Evolutionary conservation across 257 asterid genomes (phyloP).

Genomic region (Solanum dulcamara): DNA sequence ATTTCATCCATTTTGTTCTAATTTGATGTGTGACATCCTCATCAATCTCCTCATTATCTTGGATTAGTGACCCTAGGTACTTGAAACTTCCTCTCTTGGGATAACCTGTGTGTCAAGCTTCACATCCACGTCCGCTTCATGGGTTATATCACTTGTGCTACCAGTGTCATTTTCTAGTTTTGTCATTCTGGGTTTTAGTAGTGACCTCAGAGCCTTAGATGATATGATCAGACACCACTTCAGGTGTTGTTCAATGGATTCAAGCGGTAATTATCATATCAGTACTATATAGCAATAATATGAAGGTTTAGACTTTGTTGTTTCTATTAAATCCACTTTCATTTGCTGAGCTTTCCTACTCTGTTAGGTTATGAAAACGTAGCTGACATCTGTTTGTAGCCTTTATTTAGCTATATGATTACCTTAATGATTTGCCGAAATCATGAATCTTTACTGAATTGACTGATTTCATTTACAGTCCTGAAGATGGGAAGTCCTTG

Average conservation of each 20-base stretch:
- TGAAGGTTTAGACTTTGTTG: not conserved
- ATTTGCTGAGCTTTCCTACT: not conserved
- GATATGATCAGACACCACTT: not conserved
- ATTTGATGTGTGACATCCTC: not conserved
- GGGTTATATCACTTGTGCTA: not conserved
- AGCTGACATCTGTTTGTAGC: not conserved
- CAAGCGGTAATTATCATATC: not conserved
- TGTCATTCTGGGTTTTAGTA: not conserved
- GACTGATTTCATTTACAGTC: slow-evolving; percentile 28
- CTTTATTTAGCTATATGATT: not conserved
- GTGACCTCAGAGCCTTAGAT: not conserved
- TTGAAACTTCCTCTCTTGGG: not conserved
- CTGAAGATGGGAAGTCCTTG: slow-evolving; percentile 78
- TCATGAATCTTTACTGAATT: not conserved
- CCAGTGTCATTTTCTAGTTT: not conserved
- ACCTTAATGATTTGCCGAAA: not conserved
- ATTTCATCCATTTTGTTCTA: not conserved
- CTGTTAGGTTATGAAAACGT: not conserved
- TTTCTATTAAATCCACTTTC: not conserved
- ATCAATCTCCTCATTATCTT: not conserved
- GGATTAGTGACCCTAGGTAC: not conserved
- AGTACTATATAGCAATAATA: not conserved
- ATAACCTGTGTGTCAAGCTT: not conserved
- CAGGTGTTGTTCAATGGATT: not conserved
- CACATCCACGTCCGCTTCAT: not conserved